Conservation (phyloP, 441 rosid species). For the Eruca vesicaria region DNA sequence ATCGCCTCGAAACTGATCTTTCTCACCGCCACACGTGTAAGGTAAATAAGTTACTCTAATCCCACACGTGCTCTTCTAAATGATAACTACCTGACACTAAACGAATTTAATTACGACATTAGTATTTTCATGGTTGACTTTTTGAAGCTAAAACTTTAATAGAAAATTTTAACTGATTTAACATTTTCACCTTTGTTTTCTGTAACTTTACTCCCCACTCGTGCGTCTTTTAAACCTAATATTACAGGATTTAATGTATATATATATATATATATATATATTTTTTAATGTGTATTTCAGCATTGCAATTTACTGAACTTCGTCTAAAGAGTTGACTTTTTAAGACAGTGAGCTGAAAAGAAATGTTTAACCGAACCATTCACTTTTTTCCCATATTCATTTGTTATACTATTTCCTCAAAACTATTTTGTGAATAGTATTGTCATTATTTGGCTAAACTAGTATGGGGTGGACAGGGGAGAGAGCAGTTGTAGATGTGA, state of each 20-base stretch:
- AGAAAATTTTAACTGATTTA: not conserved
- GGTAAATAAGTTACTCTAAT: constrained; percentile 40
- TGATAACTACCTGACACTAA: not conserved
- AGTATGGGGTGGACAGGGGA: constrained; percentile 4
- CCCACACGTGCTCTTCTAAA: not conserved
- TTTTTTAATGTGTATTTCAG: too few species aligned
- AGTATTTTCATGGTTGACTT: constrained; percentile 57
- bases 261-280: too few species aligned
- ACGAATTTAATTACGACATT: not conserved
- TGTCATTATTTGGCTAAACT: constrained; percentile 25
- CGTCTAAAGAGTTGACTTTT: constrained; percentile 38
- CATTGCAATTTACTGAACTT: too few species aligned
- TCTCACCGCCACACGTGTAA: constrained; percentile 80
- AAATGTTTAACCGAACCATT: constrained; percentile 24
- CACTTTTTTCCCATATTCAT: constrained; percentile 17
- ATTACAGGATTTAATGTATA: too few species aligned
- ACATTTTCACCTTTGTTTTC: constrained; percentile 28
- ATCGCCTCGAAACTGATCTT: constrained; percentile 86
- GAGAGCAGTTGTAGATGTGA: constrained; percentile 48
- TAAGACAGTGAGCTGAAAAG: not conserved
- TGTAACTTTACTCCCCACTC: not conserved
- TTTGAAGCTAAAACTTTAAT: not conserved
- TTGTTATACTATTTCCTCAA: not conserved
- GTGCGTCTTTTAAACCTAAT: not conserved
- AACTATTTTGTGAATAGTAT: not conserved